Evolutionary conservation across 1,284 basidiomycete genomes (phyloP), one percentile per base, ranked within the genome.

Genomic region (Ganoderma multipileum): DNA sequence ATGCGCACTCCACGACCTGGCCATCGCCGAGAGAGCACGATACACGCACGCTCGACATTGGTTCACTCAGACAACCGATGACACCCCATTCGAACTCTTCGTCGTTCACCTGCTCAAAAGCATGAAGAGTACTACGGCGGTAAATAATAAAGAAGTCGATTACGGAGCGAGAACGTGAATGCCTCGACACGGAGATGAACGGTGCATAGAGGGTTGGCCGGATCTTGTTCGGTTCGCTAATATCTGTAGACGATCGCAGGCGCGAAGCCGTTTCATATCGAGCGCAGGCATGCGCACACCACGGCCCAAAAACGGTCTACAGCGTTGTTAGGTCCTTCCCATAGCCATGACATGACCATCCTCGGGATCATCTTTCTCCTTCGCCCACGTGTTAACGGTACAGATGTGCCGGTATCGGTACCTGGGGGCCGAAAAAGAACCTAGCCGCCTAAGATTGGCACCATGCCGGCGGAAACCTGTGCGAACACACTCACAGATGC

Each of bases 291-390:
- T 55, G 52, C 28, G 16, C 28, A 33, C 3, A 18, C 16, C 52
- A 55, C 28, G 52, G 52, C 1, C 47, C 26, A n/a, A 50, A 50
- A 50, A 54, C 26, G 14, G 5, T 30, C 26, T 12, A 28, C 9
- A 16, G 58, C 80, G 58, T 81, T 78, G 65, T 83, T 82, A 30
- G 81, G 68, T 79, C 81, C 83, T 11, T 72, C 70, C 82, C 82
- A 84, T n/a, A 84, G 73, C 68, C 18, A 23, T 14, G 14, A 14
- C n/a, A 47, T 26, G 47, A 39, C 77, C 80, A 1, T 78, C 55
- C 58, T 76, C 74, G 3, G 76, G 75, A 68, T 83, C 79, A 3
- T 76, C 64, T 3, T 79, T 76, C 20, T 74, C 75, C 47, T 65
- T 63, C 0, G 77, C 63, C 65, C 52, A 58, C 54, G 64, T 68